Evolutionary conservation across 805 yeast species (phyloP).

Genomic region (Wickerhamiella kurtzmanii): DNA sequence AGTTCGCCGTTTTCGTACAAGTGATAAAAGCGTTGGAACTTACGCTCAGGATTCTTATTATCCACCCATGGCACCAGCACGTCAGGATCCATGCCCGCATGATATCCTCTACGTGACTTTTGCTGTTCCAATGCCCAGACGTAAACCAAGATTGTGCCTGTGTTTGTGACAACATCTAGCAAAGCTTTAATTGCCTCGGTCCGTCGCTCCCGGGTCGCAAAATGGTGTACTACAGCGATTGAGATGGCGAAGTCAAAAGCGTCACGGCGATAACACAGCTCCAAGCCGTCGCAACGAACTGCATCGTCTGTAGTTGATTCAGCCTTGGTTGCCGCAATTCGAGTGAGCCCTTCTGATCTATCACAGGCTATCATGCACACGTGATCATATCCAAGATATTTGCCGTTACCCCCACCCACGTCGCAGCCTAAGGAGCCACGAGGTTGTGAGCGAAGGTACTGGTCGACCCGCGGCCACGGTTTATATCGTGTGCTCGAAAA

Average conservation of each 20-base stretch:
- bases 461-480: conserved; percentile 94
- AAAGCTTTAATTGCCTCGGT: conserved; percentile 61
- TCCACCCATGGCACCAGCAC: conserved; percentile 93
- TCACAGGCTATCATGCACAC: conserved; percentile 57
- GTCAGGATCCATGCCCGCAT: conserved; percentile 85
- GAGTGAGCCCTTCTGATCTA: conserved; percentile 24
- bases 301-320: conserved; percentile 39
- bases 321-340: conserved; percentile 32
- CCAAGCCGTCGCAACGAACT: conserved; percentile 69
- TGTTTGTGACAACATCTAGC: conserved; percentile 39
- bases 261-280: conserved; percentile 38
- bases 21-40: conserved; percentile 79
- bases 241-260: conserved; percentile 77
- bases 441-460: conserved; percentile 39
- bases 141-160: conserved; percentile 67
- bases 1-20: conserved; percentile 76
- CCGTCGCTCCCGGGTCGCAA: conserved; percentile 72
- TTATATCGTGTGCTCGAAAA: conserved; percentile 88
- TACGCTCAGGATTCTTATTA: conserved; percentile 34
- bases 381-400: conserved; percentile 63
- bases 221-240: conserved; percentile 92
- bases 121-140: conserved; percentile 97
- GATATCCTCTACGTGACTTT: conserved; percentile 75
- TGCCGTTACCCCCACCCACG: conserved; percentile 96
- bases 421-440: conserved; percentile 68